phyloP scores from a whole-genome alignment of 768 basidiomycete genomes.

The Suillus lakei region DNA sequence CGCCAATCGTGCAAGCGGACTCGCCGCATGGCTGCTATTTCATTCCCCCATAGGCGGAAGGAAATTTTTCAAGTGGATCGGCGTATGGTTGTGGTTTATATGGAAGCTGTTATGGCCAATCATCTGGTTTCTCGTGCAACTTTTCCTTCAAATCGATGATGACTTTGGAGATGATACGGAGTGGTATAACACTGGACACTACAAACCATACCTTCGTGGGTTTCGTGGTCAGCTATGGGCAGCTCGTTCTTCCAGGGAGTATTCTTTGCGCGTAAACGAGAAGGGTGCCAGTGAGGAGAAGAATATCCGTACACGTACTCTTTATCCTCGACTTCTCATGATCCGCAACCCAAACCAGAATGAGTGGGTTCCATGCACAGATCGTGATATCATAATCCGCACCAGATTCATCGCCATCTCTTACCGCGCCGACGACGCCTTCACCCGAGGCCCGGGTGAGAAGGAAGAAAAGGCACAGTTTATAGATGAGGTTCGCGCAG shows the following conservation, averaged over 20 bases:
- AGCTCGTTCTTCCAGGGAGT: conserved; percentile 22
- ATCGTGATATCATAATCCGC: conserved; percentile 8
- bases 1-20: conserved; percentile 3
- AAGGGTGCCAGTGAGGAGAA: conserved; percentile 1
- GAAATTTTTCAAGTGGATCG: conserved; percentile 11
- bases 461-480: conserved; percentile 13
- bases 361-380: conserved; percentile 10
- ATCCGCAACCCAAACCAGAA: not conserved
- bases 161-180: not conserved
- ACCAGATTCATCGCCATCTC: conserved; percentile 20
- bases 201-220: conserved; percentile 10
- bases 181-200: conserved; percentile 1
- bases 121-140: not conserved
- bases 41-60: not conserved
- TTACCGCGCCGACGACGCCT: conserved; percentile 15
- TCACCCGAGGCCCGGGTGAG: conserved; percentile 8
- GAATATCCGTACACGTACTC: conserved; percentile 14
- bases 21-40: conserved; percentile 18
- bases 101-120: conserved; percentile 14
- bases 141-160: not conserved
- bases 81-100: conserved; percentile 11
- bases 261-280: conserved; percentile 15
- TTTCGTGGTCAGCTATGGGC: conserved; percentile 23
- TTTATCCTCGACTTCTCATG: conserved; percentile 17
- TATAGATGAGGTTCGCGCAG: conserved; percentile 10